These are phyloP conservation scores for Talaromyces sp. DNA, from an alignment of 2,329 filamentous ascomycete genomes.

Conservation along the genomic window DNA sequence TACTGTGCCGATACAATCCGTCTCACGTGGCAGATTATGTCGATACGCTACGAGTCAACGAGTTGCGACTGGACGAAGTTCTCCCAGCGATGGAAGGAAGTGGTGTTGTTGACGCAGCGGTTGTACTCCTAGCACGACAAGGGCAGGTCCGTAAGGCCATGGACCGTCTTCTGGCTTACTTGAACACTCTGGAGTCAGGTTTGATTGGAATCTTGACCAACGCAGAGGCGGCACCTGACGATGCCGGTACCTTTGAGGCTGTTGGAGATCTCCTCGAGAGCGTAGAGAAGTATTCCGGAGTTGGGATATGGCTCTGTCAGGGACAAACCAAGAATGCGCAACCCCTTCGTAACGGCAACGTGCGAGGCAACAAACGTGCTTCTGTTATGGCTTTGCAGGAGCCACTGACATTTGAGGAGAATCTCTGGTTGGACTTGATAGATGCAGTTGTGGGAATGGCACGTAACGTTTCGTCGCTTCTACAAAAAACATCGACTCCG, in stretches of 20 bases:
- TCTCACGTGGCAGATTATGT: slow-evolving; percentile 83
- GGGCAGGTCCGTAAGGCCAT: slow-evolving; percentile 82
- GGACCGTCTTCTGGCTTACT: slow-evolving; percentile 76
- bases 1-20: slow-evolving; percentile 86
- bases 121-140: slow-evolving; percentile 85
- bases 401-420: slow-evolving; percentile 60
- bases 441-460: slow-evolving; percentile 64
- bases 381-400: slow-evolving; percentile 52
- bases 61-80: slow-evolving; percentile 75
- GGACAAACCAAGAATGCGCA: slow-evolving; percentile 68
- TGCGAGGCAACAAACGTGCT: slow-evolving; percentile 36
- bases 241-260: slow-evolving; percentile 61
- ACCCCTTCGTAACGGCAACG: slow-evolving; percentile 28
- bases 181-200: slow-evolving; percentile 75
- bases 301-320: slow-evolving; percentile 95
- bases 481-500: slow-evolving; percentile 32
- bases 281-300: slow-evolving; percentile 83
- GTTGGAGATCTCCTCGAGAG: slow-evolving; percentile 72
- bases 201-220: slow-evolving; percentile 71
- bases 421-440: slow-evolving; percentile 65
- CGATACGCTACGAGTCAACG: slow-evolving; percentile 68
- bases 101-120: slow-evolving; percentile 87
- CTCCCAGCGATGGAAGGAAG: slow-evolving; percentile 85
- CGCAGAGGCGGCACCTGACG: slow-evolving; percentile 56
- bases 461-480: slow-evolving; percentile 59